These are phyloP conservation scores for Acacia acuminata DNA, from an alignment of 306 rosid genomes.

Conservation along the genomic window DNA sequence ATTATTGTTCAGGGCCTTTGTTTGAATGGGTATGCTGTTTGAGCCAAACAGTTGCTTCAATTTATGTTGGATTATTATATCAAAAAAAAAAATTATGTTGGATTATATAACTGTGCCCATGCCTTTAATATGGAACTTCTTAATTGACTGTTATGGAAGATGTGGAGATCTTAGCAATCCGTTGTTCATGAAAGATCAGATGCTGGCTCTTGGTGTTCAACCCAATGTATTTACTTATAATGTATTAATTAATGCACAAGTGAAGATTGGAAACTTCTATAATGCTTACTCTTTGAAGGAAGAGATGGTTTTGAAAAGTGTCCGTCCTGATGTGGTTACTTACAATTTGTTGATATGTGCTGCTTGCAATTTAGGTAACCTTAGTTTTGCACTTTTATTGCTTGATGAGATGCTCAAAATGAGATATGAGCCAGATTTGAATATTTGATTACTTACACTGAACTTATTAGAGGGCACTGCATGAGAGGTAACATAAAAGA, in stretches of 20 bases:
- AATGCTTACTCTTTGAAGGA: constrained; percentile 63
- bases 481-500: constrained; percentile 53
- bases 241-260: constrained; percentile 72
- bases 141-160: too few relatives aligned
- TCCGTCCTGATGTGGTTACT: constrained; percentile 72
- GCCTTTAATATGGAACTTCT: too few relatives aligned
- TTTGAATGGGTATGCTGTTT: too few relatives aligned
- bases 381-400: constrained; percentile 42
- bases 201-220: constrained; percentile 43
- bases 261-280: constrained; percentile 52
- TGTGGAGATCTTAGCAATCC: too few relatives aligned
- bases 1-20: too few relatives aligned
- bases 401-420: constrained; percentile 59
- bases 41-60: too few relatives aligned
- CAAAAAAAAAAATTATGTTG: too few relatives aligned
- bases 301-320: constrained; percentile 58
- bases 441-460: constrained; percentile 68
- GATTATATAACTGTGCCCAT: too few relatives aligned
- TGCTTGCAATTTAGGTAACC: constrained; percentile 53
- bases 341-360: constrained; percentile 78
- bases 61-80: too few relatives aligned
- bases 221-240: constrained; percentile 82
- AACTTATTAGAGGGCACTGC: constrained; percentile 66
- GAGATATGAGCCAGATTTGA: constrained; percentile 53
- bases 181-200: too few relatives aligned